These are phyloP conservation scores for Hanseniaspora mollemarum DNA, from an alignment of 805 yeast genomes.

Conservation along the genomic window DNA sequence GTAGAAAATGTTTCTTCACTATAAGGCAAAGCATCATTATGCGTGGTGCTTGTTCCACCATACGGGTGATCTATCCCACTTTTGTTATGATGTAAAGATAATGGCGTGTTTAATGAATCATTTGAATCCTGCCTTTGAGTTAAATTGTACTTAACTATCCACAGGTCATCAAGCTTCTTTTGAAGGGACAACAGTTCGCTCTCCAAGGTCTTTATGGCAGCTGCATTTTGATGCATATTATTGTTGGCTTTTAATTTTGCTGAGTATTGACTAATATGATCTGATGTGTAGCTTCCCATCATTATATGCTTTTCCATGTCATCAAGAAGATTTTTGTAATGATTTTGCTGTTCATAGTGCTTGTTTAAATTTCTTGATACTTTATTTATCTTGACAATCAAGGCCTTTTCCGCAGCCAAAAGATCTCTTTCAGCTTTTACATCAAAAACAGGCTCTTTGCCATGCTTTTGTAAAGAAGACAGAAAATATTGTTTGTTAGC, in stretches of 20 bases:
- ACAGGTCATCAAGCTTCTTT: conserved; percentile 17
- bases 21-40: background rate
- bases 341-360: conserved; percentile 16
- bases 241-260: conserved; percentile 28
- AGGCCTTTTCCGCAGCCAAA: conserved; percentile 21
- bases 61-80: background rate
- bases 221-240: conserved; percentile 27
- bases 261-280: conserved; percentile 30
- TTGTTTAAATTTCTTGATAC: background rate
- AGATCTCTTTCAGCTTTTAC: conserved; percentile 22
- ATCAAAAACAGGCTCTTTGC: conserved; percentile 22
- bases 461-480: background rate
- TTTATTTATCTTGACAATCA: conserved; percentile 22
- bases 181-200: conserved; percentile 23
- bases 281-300: conserved; percentile 29
- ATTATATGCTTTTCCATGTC: conserved; percentile 27
- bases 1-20: conserved; percentile 3
- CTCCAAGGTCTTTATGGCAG: conserved; percentile 25
- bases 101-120: background rate
- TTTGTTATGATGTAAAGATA: background rate
- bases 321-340: conserved; percentile 22
- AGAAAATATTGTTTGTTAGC: conserved; percentile 20
- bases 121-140: background rate
- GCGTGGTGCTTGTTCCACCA: background rate
- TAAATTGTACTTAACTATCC: background rate